Evolutionary conservation across 2,329 filamentous ascomycete genomes (phyloP).

Genomic region (Thielaviopsis populi): DNA sequence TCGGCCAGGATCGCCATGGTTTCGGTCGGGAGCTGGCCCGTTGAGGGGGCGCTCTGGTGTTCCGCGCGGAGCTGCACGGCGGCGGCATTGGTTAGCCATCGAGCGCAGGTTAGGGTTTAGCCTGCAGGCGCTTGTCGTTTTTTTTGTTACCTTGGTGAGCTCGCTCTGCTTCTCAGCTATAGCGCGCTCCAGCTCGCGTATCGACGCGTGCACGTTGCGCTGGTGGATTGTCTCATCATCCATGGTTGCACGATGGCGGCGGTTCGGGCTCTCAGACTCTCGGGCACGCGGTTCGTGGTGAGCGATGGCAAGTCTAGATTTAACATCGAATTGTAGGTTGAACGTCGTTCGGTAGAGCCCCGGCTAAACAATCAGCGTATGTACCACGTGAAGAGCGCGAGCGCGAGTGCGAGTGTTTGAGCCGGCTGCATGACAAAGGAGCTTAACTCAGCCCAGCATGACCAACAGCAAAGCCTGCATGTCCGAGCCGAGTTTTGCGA

Average conservation of each 20-base stretch:
- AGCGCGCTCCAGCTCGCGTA: constrained; percentile 48
- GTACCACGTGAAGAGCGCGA: background rate
- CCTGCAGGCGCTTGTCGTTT: background rate
- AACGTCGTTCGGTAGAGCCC: constrained; percentile 4
- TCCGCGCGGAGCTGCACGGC: constrained; percentile 19
- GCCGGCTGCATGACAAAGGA: background rate
- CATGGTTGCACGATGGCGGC: background rate
- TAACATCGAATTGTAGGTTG: background rate
- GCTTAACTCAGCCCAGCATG: background rate
- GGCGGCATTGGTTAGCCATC: constrained; percentile 3
- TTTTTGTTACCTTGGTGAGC: constrained; percentile 34
- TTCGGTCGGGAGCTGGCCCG: constrained; percentile 14
- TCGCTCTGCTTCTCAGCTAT: constrained; percentile 39
- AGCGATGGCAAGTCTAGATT: too few relatives aligned
- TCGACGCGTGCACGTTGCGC: constrained; percentile 47
- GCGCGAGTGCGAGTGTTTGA: too few relatives aligned
- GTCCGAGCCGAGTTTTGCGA: background rate
- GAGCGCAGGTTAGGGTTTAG: background rate
- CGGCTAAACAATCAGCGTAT: constrained; percentile 4
- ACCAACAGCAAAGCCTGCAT: too few relatives aligned
- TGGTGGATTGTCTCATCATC: constrained; percentile 28
- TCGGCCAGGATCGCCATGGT: constrained; percentile 39
- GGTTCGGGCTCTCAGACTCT: background rate
- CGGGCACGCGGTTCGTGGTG: too few relatives aligned
- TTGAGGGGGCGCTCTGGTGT: constrained; percentile 7